These are phyloP conservation scores for Fusarium torulosum DNA, from an alignment of 2,329 filamentous ascomycete genomes.

Conservation along the genomic window DNA sequence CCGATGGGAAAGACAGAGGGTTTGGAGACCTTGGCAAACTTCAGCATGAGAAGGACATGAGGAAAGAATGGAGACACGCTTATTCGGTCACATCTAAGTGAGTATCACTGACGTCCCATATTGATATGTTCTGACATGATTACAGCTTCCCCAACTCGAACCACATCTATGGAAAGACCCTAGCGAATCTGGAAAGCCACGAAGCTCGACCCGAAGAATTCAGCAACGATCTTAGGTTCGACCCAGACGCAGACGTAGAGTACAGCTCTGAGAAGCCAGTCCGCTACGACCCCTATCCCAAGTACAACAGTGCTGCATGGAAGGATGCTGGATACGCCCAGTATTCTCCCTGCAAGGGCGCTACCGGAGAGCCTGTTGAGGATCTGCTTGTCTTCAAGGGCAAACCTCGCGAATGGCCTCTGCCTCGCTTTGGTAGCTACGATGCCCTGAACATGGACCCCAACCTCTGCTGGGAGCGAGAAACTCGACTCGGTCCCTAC, in stretches of 20 bases:
- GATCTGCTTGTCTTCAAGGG: constrained; percentile 76
- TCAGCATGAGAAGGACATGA: constrained; percentile 59
- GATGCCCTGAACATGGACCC: constrained; percentile 70
- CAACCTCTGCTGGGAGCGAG: constrained; percentile 75
- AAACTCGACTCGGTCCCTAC: constrained; percentile 77
- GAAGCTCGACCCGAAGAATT: constrained; percentile 54
- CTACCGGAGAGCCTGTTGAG: constrained; percentile 68
- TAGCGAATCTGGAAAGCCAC: constrained; percentile 60
- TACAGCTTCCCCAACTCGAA: constrained; percentile 58
- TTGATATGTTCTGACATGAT: constrained; percentile 48
- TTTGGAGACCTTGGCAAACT: constrained; percentile 52
- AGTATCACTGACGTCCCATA: constrained; percentile 42
- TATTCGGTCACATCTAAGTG: constrained; percentile 58
- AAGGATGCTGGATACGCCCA: constrained; percentile 66
- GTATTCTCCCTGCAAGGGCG: constrained; percentile 74
- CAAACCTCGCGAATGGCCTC: constrained; percentile 68
- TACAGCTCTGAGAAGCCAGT: constrained; percentile 64
- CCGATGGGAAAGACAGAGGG: constrained; percentile 52
- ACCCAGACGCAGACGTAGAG: constrained; percentile 52
- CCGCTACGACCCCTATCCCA: constrained; percentile 77
- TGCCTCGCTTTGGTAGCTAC: constrained; percentile 73
- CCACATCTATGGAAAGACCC: constrained; percentile 68
- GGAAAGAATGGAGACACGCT: constrained; percentile 56
- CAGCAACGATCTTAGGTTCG: constrained; percentile 49
- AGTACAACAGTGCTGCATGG: constrained; percentile 75